phyloP scores from a whole-genome alignment of 2,329 filamentous ascomycete genomes.

The Botrytis paeoniae region DNA sequence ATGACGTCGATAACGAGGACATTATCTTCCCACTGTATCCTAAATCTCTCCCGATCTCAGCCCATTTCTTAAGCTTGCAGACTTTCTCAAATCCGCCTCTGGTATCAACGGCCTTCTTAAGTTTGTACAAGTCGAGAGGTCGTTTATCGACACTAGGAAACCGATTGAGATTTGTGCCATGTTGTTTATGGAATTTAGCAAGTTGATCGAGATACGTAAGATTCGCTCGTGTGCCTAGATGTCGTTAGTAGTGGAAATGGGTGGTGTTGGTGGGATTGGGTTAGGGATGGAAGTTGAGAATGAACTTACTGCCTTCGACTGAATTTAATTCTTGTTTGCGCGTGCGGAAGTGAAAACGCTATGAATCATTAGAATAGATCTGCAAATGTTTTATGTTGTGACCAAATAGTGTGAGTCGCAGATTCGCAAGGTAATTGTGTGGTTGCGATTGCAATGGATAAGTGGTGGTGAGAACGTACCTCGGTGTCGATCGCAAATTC shows the following conservation, averaged over 20 bases:
- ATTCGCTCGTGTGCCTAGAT: slow-evolving; percentile 83
- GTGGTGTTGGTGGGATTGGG: neutral
- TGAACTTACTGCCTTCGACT: slow-evolving; percentile 88
- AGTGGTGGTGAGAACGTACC: slow-evolving; percentile 49
- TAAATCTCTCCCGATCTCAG: slow-evolving; percentile 92
- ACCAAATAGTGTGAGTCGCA: neutral
- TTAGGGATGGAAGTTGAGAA: slow-evolving; percentile 14
- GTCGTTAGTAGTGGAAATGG: slow-evolving; percentile 28
- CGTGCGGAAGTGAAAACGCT: slow-evolving; percentile 97
- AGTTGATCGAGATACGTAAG: slow-evolving; percentile 94
- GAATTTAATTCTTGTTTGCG: slow-evolving; percentile 96
- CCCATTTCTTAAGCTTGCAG: slow-evolving; percentile 98
- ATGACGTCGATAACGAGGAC: slow-evolving; percentile 94
- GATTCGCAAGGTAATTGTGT: neutral
- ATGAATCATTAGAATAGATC: slow-evolving; percentile 33
- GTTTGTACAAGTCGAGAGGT: slow-evolving; percentile 87
- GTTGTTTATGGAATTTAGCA: slow-evolving; percentile 93
- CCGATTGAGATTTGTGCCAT: slow-evolving; percentile 88
- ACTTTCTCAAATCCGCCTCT: slow-evolving; percentile 94
- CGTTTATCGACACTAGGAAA: slow-evolving; percentile 98
- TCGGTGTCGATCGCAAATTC: slow-evolving; percentile 95
- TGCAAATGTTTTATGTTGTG: neutral
- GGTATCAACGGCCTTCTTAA: slow-evolving; percentile 95
- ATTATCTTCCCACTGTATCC: slow-evolving; percentile 99
- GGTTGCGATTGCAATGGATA: neutral